Base-by-base conservation (phyloP, 2,329 filamentous ascomycete genomes). In the Pseudocercospora macadamiae region DNA sequence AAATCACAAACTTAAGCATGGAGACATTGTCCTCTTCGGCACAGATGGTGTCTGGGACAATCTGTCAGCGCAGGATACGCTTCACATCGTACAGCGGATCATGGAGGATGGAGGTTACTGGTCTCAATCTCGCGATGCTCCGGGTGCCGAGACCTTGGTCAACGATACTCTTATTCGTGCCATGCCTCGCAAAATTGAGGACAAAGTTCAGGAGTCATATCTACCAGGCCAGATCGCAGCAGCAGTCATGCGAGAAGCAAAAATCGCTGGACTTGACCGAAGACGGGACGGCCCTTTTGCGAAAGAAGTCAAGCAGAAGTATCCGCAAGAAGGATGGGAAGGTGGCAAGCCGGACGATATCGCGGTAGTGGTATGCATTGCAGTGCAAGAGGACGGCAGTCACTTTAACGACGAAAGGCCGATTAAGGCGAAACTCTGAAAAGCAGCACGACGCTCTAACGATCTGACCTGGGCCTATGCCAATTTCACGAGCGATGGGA, bases 31-130 rank as follows among this genome's bases (percentile, higher is more conserved):
- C n/a, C 78, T 99, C 16, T 89, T 99, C 66, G 95, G 92, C 1
- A 96, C 92, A 0, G 95, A 99, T 74, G 95, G 95, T 3, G 89
- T 97, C 3, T 95, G 95, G 84, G 95, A 99, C 74, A 99, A 99
- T 68, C 81, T 99, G 28, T 95, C 91, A 70, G 89, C 92, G 69
- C 90, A 96, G 70, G 92, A 99, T 66, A 88, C 96, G 26, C 82
- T 99, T 10, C 85, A 87, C 60, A 86, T 96, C 53, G 87, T 93
- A 23, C 93, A 71, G 28, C 68, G 68, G 39, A 67, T 74, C 26
- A 96, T 99, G 91, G 80, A 86, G 30, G 79, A 82, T 54, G 59
- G 65, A 2, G 72, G 72, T 14, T 72, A 71, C 58, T 75, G 73
- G 73, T 68, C 61, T 56, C 66, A 64, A 54, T 66, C 64, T 48